Conservation (phyloP, 768 basidiomycete genomes). For the Suillus luteus region DNA sequence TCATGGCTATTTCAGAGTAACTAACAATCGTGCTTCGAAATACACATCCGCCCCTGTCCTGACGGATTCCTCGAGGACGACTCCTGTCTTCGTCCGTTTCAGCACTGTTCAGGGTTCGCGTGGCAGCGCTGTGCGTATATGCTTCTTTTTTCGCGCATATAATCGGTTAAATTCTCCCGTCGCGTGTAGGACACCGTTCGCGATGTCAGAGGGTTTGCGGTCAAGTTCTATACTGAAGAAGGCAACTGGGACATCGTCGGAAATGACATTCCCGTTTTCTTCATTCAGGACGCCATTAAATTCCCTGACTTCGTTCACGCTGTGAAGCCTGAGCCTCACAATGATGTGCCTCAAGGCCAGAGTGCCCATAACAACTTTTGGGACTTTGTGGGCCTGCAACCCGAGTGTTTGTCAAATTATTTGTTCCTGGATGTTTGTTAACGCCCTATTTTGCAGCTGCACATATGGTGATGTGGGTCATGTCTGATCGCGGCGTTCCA, state of each 20-base stretch:
- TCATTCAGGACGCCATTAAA: slow-evolving; percentile 80
- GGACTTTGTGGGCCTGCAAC: slow-evolving; percentile 76
- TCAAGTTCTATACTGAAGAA: slow-evolving; percentile 80
- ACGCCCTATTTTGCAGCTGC: slow-evolving; percentile 42
- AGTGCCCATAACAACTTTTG: slow-evolving; percentile 84
- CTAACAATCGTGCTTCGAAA: slow-evolving; percentile 65
- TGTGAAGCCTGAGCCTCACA: slow-evolving; percentile 83
- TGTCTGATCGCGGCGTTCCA: slow-evolving; percentile 85
- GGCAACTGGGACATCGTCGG: slow-evolving; percentile 89
- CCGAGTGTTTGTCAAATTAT: slow-evolving; percentile 49
- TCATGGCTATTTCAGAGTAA: slow-evolving; percentile 81
- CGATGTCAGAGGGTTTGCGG: slow-evolving; percentile 86
- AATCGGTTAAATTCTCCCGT: slow-evolving; percentile 2
- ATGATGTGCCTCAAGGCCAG: slow-evolving; percentile 74
- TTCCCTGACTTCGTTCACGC: slow-evolving; percentile 88
- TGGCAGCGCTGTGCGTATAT: slow-evolving; percentile 71
- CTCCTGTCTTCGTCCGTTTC: slow-evolving; percentile 82
- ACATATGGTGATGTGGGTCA: slow-evolving; percentile 81
- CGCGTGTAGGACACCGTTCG: slow-evolving; percentile 65
- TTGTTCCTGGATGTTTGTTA: background rate
- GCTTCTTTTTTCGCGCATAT: slow-evolving; percentile 3
- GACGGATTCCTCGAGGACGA: slow-evolving; percentile 70
- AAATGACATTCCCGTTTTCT: slow-evolving; percentile 83
- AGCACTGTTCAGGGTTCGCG: slow-evolving; percentile 81
- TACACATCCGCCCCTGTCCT: slow-evolving; percentile 72